A percentile compares a stretch with the other conserved stretches of the same genome.
These are phyloP conservation scores for Salvia rosmarinus DNA, from an alignment of 257 asterid species.

Conservation along the genomic window DNA sequence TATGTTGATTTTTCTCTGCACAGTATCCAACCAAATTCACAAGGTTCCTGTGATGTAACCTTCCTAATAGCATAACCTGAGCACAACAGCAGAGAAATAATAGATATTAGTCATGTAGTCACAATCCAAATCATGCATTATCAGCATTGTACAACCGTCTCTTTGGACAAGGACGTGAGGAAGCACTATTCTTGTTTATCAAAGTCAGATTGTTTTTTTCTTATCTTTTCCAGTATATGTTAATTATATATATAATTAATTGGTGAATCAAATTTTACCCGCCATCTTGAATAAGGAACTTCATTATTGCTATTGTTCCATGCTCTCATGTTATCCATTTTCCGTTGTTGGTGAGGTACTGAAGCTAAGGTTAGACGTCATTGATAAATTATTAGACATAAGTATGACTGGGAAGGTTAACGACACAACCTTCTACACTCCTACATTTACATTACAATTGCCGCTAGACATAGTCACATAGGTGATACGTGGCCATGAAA, in stretches of 20 bases:
- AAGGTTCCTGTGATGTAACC: slow-evolving; percentile 95
- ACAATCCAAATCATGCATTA: neutral
- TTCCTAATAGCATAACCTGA: slow-evolving; percentile 89
- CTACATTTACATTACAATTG: neutral
- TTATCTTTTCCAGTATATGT: neutral
- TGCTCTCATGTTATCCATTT: slow-evolving; percentile 18
- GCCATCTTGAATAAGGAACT: neutral
- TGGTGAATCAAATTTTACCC: neutral
- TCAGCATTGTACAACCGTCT: slow-evolving; percentile 1
- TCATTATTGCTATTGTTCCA: neutral
- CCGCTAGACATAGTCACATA: neutral
- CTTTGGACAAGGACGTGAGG: neutral
- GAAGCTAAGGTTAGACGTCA: neutral
- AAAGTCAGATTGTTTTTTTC: neutral
- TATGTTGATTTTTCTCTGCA: slow-evolving; percentile 88
- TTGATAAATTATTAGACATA: slow-evolving; percentile 13
- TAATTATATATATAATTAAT: neutral
- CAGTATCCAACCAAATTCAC: slow-evolving; percentile 97
- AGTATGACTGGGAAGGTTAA: neutral
- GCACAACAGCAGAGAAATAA: slow-evolving; percentile 25
- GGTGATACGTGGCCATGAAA: slow-evolving; percentile 4
- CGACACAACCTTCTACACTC: slow-evolving; percentile 6
- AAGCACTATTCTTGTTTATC: neutral
- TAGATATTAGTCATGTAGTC: neutral
- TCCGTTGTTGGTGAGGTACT: neutral